Percentiles rank a stretch among this genome's conserved stretches.
Conservation (phyloP, 2,329 filamentous ascomycete genomes). For the Ophiostoma sp. region DNA sequence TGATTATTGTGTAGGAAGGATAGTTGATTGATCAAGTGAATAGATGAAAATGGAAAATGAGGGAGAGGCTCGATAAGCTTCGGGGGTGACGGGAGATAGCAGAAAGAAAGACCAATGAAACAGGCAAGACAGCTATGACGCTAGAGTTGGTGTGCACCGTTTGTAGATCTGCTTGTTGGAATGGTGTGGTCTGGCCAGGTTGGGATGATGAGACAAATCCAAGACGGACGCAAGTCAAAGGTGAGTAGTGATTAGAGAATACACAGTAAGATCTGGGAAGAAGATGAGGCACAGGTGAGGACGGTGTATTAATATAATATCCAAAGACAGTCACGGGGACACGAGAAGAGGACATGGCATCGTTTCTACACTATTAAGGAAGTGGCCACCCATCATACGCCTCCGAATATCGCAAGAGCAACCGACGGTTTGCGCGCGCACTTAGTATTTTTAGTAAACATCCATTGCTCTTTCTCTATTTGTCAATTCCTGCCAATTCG, state of each 20-base stretch:
- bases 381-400: not conserved
- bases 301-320: not conserved
- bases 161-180: not conserved
- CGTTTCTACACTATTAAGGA: not conserved
- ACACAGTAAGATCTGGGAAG: not conserved
- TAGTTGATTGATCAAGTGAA: not conserved
- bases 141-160: not conserved
- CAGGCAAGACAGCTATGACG: not conserved
- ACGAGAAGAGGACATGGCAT: not conserved
- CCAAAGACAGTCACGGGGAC: not conserved
- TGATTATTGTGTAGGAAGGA: not conserved
- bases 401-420: slow-evolving; percentile 14
- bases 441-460: not conserved
- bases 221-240: not conserved
- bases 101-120: not conserved
- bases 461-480: slow-evolving; percentile 1
- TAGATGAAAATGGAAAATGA: not conserved
- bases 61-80: not conserved
- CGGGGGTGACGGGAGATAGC: not conserved
- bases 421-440: slow-evolving; percentile 6
- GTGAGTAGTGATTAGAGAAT: not conserved
- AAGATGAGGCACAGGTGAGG: not conserved
- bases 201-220: not conserved
- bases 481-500: not conserved
- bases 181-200: not conserved